These are phyloP conservation scores for Termitomyces sp. DNA, from an alignment of 768 basidiomycete genomes.

Conservation along the genomic window DNA sequence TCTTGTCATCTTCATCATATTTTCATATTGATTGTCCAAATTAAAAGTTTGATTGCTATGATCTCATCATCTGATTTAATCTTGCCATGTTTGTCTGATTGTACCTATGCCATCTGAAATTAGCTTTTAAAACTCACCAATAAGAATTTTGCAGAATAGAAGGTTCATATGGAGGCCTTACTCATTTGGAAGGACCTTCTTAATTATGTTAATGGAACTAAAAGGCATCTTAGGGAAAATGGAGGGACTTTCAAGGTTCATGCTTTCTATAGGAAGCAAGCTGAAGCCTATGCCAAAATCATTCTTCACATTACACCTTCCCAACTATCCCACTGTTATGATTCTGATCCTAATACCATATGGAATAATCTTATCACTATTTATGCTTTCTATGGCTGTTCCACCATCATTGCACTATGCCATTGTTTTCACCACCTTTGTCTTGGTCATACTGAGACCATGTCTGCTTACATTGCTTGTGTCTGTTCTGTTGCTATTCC, in stretches of 20 bases:
- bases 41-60: no score
- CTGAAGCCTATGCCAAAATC: not conserved
- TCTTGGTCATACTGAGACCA: not conserved
- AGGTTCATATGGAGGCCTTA: no score
- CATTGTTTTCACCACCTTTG: no score
- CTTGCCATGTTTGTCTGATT: no score
- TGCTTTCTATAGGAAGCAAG: not conserved
- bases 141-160: no score
- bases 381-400: slow-evolving; percentile 1
- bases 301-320: not conserved
- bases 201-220: no score
- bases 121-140: no score
- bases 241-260: not conserved
- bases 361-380: not conserved
- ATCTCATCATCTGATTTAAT: no score
- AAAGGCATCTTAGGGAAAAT: not conserved
- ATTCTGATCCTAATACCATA: not conserved
- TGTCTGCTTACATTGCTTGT: slow-evolving; percentile 2
- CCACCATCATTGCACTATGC: slow-evolving; percentile 10
- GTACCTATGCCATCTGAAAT: no score
- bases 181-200: no score
- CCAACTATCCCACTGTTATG: not conserved
- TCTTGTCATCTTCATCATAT: no score
- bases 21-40: no score
- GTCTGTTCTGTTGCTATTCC: not conserved